Evolutionary conservation across 1,284 basidiomycete species (phyloP), one percentile per base, ranked within the genome.

Genomic region (Rhodotorula mucilaginosa): DNA sequence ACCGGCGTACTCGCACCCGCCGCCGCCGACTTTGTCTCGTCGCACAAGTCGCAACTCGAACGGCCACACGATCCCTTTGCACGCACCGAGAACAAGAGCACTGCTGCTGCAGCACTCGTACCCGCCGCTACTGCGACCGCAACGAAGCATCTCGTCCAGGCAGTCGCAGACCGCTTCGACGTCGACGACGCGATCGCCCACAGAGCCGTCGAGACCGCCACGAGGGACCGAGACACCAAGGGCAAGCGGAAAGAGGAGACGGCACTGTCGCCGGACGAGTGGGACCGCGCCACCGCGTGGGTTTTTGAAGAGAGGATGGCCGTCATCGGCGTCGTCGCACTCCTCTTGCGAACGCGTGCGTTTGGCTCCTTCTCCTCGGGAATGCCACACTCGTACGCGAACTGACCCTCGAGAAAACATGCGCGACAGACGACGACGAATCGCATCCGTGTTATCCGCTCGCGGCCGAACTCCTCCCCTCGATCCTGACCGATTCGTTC

Each of bases 401-500:
- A 12, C 10, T 29, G 16, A 49, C 21, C 19, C 1, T 3, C 6
- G 23, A 23, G 23, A 23, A 48, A 5, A 4, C 47, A 29, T 3
- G 21, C 47, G 46, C 23, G 48, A n/a, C 62, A 66, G 71, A 65
- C 61, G 71, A 73, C 46, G 73, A 70, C 58, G 67, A 65, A 5
- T 52, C 31, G 2, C 61, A 89, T 72, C 84, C 85, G 1, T 81
- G 88, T 21, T 84, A 88, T 75, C 79, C 82, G 1, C 76, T 89
- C 61, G 87, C 91, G 6, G 80, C 79, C 15, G 82, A 85, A 19
- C 80, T 87, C 60, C 81, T 93, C 18, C 85, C 87, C 1, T 77
- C 84, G 71, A 84, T 92, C 74, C 82, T 91, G 52, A 86, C 87
- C 1, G 86, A 81, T 52, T 81, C 84, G 19, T 90, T 90, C 77